Conservation (phyloP, 495 filamentous ascomycete species). For the Tuber microsphaerosporum region DNA sequence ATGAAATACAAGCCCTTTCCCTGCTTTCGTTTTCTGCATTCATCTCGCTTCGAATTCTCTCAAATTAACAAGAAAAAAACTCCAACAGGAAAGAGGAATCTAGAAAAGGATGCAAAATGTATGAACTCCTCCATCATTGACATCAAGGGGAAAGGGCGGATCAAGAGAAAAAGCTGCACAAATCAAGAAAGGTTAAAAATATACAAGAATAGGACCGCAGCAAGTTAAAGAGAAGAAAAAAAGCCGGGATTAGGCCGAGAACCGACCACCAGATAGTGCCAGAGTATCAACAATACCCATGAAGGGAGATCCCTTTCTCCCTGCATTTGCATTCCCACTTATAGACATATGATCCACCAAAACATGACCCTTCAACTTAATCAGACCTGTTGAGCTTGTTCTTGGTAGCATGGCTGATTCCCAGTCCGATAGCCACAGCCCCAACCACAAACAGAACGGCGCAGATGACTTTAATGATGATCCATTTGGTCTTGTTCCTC, state of each 20-base stretch:
- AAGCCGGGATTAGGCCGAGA: neutral
- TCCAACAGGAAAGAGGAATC: conserved; percentile 2
- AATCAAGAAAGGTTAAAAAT: conserved; percentile 1
- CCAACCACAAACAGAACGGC: conserved; percentile 38
- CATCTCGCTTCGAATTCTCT: neutral
- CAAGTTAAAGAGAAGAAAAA: neutral
- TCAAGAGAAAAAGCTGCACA: neutral
- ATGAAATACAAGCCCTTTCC: neutral
- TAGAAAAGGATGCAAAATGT: neutral
- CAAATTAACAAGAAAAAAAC: neutral
- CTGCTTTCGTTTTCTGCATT: neutral
- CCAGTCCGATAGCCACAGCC: conserved; percentile 39
- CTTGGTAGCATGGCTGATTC: conserved; percentile 37
- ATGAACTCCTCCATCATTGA: neutral
- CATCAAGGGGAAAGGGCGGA: neutral
- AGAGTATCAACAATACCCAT: neutral
- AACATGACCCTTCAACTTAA: neutral
- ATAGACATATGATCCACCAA: neutral
- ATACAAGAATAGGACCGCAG: neutral
- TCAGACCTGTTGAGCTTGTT: neutral
- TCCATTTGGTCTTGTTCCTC: conserved; percentile 40
- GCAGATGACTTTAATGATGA: conserved; percentile 36
- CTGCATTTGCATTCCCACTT: neutral
- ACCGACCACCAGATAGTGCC: neutral
- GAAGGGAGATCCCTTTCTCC: neutral